Conservation (phyloP, 139 green algal species). For the Coelastrella sp. region DNA sequence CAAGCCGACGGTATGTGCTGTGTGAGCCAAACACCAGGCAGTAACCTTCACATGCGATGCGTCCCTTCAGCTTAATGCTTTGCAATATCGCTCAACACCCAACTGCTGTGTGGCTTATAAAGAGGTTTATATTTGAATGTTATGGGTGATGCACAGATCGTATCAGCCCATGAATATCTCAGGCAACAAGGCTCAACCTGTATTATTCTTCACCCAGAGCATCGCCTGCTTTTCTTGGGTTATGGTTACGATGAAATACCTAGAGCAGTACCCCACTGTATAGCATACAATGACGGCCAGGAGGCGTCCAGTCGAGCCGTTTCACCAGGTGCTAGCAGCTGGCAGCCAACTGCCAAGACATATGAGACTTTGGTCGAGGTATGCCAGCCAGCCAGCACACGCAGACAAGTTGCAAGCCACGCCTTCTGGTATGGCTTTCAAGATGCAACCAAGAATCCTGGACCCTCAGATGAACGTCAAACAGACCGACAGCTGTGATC, state of each 20-base stretch:
- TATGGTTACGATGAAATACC: constrained; percentile 14
- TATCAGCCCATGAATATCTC: constrained; percentile 32
- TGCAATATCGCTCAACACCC: no score
- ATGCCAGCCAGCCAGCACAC: neutral
- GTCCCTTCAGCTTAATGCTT: no score
- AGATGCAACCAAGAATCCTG: no score
- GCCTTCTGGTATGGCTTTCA: neutral
- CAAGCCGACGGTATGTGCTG: no score
- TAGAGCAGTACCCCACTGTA: constrained; percentile 13
- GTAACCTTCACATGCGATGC: no score
- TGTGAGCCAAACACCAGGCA: no score
- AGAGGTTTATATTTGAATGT: neutral
- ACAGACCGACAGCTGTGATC: no score
- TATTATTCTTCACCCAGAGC: neutral
- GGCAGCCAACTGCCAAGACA: constrained; percentile 1
- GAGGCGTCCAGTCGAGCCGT: neutral
- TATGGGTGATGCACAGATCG: neutral
- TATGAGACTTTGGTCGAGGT: constrained; percentile 22
- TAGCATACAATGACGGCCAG: neutral
- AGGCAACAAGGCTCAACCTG: neutral
- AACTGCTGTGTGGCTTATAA: no score
- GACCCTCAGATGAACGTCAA: no score
- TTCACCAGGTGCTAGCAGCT: neutral
- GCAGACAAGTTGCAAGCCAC: no score
- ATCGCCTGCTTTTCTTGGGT: constrained; percentile 6